Evolutionary conservation across 2,329 filamentous ascomycete genomes (phyloP).

Genomic region (Sporothrix sp.): DNA sequence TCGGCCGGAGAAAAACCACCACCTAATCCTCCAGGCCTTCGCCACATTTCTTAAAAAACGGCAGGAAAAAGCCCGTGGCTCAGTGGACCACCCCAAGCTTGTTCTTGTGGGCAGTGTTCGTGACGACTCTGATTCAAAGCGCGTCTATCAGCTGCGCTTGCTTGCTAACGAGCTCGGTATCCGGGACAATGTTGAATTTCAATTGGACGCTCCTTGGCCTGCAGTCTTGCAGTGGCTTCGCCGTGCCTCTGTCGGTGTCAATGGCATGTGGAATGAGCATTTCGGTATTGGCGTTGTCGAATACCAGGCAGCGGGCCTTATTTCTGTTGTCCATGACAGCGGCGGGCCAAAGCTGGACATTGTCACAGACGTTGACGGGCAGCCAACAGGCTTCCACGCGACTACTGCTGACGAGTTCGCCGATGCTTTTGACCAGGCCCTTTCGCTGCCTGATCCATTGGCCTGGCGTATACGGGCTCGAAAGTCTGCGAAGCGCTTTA

Average conservation of each 20-base stretch:
- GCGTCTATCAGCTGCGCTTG: constrained; percentile 80
- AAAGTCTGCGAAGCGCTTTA: constrained; percentile 72
- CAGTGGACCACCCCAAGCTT: constrained; percentile 49
- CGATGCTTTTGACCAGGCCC: constrained; percentile 64
- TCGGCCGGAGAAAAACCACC: constrained; percentile 93
- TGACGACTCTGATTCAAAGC: constrained; percentile 67
- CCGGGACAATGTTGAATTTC: constrained; percentile 75
- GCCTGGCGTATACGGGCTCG: constrained; percentile 68
- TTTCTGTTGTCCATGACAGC: constrained; percentile 86
- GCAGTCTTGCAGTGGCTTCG: constrained; percentile 73
- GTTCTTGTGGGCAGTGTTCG: constrained; percentile 89
- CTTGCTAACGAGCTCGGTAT: constrained; percentile 79
- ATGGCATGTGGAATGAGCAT: constrained; percentile 99
- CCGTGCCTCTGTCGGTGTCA: constrained; percentile 74
- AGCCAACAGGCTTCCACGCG: constrained; percentile 83
- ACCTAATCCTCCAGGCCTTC: constrained; percentile 76
- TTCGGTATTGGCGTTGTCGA: constrained; percentile 98
- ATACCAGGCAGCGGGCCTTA: constrained; percentile 90
- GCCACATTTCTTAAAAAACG: constrained; percentile 57
- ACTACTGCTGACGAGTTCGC: constrained; percentile 72
- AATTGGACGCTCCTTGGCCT: constrained; percentile 83
- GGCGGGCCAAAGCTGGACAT: constrained; percentile 93
- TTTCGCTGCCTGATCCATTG: constrained; percentile 61
- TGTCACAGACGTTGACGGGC: constrained; percentile 67
- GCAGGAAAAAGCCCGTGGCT: not conserved